These are phyloP conservation scores for Hsuehochloa calcarea DNA, from an alignment of 176 grass and related monocot species.

Conservation along the genomic window DNA sequence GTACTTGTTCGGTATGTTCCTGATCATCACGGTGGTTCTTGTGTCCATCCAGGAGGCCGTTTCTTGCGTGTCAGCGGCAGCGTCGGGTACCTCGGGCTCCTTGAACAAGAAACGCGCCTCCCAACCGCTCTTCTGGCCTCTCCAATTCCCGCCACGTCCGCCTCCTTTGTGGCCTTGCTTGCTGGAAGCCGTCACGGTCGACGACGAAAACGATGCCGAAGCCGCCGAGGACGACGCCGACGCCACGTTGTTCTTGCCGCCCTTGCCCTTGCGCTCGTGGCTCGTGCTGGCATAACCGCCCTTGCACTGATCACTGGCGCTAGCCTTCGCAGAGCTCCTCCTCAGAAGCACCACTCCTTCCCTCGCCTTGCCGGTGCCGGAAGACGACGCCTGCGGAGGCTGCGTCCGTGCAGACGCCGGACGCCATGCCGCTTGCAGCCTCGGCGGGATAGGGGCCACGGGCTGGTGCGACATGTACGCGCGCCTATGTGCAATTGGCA, in stretches of 20 bases:
- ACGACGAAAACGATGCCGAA: neutral
- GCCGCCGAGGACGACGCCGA: neutral
- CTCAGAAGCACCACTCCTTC: conserved; percentile 46
- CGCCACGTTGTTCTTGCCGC: neutral
- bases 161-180: conserved; percentile 50
- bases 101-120: conserved; percentile 84
- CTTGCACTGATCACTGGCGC: conserved; percentile 14
- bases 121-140: conserved; percentile 44
- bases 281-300: conserved; percentile 11
- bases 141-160: conserved; percentile 26
- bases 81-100: conserved; percentile 31
- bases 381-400: neutral
- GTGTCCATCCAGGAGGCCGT: conserved; percentile 40
- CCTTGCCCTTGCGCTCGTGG: conserved; percentile 37
- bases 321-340: conserved; percentile 26
- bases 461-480: conserved; percentile 35
- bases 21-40: conserved; percentile 96
- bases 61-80: neutral
- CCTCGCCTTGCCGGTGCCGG: conserved; percentile 10
- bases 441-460: conserved; percentile 50
- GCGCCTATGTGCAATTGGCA: conserved; percentile 46
- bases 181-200: conserved; percentile 8
- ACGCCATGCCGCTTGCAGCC: conserved; percentile 50
- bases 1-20: conserved; percentile 99
- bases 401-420: conserved; percentile 2